Percentiles rank a stretch among this genome's conserved stretches.
Evolutionary conservation across 2,329 filamentous ascomycete species (phyloP).

Genomic region (Sarocladiaceae sp.): DNA sequence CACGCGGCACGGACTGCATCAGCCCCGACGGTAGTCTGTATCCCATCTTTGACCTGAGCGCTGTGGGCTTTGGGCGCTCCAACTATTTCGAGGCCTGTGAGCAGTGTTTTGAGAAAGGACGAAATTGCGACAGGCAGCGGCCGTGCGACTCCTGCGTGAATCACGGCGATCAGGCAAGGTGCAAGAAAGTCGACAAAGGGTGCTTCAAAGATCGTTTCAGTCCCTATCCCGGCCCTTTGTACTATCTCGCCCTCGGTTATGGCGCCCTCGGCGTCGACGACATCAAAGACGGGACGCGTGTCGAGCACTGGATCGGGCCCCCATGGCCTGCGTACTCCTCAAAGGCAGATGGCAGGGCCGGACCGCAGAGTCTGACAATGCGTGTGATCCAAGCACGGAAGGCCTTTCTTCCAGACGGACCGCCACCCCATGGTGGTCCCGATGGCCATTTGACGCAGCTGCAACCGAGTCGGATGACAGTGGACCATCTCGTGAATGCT

Average conservation of each 20-base stretch:
- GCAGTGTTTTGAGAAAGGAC: constrained; percentile 15
- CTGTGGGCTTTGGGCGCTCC: constrained; percentile 24
- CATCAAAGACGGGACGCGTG: constrained; percentile 14
- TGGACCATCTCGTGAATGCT: background rate
- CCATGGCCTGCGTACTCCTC: background rate
- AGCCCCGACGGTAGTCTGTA: constrained; percentile 11
- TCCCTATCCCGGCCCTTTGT: constrained; percentile 10
- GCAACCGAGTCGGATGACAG: background rate
- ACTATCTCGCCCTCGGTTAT: constrained; percentile 22
- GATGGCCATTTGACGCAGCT: background rate
- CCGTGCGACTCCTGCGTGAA: constrained; percentile 29
- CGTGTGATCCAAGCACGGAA: no score
- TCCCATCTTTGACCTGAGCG: constrained; percentile 22
- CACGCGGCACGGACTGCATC: constrained; percentile 24
- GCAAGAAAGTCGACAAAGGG: constrained; percentile 10
- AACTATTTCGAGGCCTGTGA: constrained; percentile 20
- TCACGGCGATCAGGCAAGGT: constrained; percentile 10
- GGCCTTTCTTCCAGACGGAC: background rate
- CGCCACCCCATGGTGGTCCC: background rate
- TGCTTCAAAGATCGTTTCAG: constrained; percentile 14
- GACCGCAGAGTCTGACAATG: no score
- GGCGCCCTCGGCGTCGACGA: constrained; percentile 19
- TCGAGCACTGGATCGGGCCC: constrained; percentile 19
- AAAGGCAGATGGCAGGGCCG: no score
- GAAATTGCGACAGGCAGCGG: constrained; percentile 29